Evolutionary conservation across 2,329 filamentous ascomycete genomes (phyloP), one percentile per base, ranked within the genome.

Genomic region (Colletotrichum chlorophyti): DNA sequence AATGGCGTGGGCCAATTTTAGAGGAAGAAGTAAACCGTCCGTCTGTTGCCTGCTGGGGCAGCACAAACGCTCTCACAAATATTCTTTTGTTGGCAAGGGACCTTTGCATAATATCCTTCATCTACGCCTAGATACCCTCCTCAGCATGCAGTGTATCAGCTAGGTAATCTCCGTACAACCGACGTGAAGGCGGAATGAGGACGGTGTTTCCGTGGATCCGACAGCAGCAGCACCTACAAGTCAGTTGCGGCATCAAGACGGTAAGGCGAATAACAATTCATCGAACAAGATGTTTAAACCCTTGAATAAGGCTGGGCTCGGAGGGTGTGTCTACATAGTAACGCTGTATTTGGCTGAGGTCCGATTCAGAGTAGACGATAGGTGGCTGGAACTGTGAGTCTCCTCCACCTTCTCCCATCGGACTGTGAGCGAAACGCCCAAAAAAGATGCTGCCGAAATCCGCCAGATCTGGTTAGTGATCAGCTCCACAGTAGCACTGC

Each of bases 391-490:
- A 42, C 54, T 53, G 38, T 23, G 49, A 43, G 55, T 45, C 43
- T 29, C 57, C 51, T 57, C 51, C 51, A 49, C 37, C 40, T 27
- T 50, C 29, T 38, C 32, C 31, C 43, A 32, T 55, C 51, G 42
- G 42, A 37, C 37, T 29, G 50, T 32, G 15, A 26, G 42, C 35
- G 50, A 54, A 54, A 35, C 50, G 37, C 50, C 15, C 31, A 38
- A 32, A 48, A 27, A 27, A 41, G 40, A 41, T 40, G 48, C 48
- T 54, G 12, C 55, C 50, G 42, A 59, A 23, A 47, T 6, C 21
- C 37, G 26, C 57, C 51, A 57, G 35, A 50, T 59, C 37, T 50
- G 43, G 51, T 49, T 57, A 59, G 38, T 57, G 38, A 57, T 59
- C 57, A 38, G 57, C 57, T 41, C 31, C 43, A 50, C 43, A 38